Conservation (phyloP, 805 yeast genomes). For the Ogataea minuta region DNA sequence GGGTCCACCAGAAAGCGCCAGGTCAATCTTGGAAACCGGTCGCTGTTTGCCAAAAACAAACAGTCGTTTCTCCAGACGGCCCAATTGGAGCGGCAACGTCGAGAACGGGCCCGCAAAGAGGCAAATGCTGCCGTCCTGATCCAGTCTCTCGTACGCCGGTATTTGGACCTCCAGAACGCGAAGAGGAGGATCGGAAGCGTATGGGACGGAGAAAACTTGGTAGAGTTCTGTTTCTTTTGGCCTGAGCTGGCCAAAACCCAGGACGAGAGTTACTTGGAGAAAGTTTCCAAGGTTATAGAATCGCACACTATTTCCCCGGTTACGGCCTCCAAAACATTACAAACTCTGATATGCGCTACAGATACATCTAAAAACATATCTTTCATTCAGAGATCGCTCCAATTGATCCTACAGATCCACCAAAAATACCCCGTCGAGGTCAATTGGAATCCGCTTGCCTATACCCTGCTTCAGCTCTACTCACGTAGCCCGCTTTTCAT, state of each 20-base stretch:
- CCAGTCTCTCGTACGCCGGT: slow-evolving; percentile 48
- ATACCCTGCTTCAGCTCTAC: slow-evolving; percentile 8
- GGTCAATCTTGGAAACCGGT: slow-evolving; percentile 50
- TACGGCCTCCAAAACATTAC: not conserved
- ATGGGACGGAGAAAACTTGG: slow-evolving; percentile 28
- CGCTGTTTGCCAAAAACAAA: slow-evolving; percentile 32
- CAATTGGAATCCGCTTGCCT: slow-evolving; percentile 8
- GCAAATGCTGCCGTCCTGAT: slow-evolving; percentile 49
- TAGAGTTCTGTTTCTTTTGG: slow-evolving; percentile 33
- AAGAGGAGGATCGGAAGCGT: slow-evolving; percentile 22
- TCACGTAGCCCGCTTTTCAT: slow-evolving; percentile 7
- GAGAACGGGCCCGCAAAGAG: slow-evolving; percentile 55
- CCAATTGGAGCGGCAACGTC: slow-evolving; percentile 58
- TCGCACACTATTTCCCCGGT: not conserved
- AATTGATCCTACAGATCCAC: slow-evolving; percentile 5
- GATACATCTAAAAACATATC: not conserved
- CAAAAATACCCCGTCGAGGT: not conserved
- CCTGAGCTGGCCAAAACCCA: slow-evolving; percentile 17
- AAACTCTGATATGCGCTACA: slow-evolving; percentile 3
- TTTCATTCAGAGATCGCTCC: slow-evolving; percentile 2
- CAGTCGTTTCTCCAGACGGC: slow-evolving; percentile 58
- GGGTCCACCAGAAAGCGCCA: slow-evolving; percentile 33
- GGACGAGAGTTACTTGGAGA: slow-evolving; percentile 9
- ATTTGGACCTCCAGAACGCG: slow-evolving; percentile 32
- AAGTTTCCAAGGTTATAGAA: slow-evolving; percentile 6